Conservation (phyloP, 108 stramenopile genomes). For the Fragilaria radians region DNA sequence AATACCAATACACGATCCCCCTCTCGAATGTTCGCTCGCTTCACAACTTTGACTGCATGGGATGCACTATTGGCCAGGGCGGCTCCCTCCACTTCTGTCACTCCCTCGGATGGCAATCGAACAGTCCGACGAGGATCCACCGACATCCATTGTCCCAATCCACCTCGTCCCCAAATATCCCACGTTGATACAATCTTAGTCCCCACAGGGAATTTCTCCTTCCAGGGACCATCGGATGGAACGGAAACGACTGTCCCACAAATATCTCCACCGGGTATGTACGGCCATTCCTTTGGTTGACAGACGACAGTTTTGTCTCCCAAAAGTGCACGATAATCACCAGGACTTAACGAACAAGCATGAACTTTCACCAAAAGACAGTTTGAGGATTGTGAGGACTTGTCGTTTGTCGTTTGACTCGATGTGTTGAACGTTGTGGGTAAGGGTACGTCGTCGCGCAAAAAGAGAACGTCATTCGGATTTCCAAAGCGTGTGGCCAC, state of each 20-base stretch:
- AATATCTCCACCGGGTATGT: conserved; percentile 19
- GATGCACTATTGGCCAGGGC: conserved; percentile 10
- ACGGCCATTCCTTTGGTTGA: conserved; percentile 8
- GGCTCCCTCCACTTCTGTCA: conserved; percentile 11
- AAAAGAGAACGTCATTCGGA: neutral
- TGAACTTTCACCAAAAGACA: conserved; percentile 14
- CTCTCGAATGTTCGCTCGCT: conserved; percentile 6
- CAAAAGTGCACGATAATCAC: conserved; percentile 8
- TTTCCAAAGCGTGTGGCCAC: neutral
- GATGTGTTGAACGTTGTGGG: neutral
- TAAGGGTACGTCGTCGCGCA: neutral
- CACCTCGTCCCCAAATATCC: conserved; percentile 11
- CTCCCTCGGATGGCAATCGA: conserved; percentile 1
- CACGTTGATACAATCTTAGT: conserved; percentile 12
- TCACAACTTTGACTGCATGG: conserved; percentile 4
- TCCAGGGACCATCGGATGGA: neutral
- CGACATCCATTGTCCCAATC: conserved; percentile 13
- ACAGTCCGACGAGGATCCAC: conserved; percentile 9
- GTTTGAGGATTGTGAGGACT: neutral
- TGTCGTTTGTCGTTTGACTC: neutral
- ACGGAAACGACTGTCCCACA: conserved; percentile 10
- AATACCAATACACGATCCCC: conserved; percentile 21
- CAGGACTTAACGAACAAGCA: conserved; percentile 17
- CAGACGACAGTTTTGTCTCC: conserved; percentile 12
- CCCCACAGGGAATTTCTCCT: conserved; percentile 6